phyloP scores from a whole-genome alignment of 345 rosid genomes.

The Toxicodendron radicans region DNA sequence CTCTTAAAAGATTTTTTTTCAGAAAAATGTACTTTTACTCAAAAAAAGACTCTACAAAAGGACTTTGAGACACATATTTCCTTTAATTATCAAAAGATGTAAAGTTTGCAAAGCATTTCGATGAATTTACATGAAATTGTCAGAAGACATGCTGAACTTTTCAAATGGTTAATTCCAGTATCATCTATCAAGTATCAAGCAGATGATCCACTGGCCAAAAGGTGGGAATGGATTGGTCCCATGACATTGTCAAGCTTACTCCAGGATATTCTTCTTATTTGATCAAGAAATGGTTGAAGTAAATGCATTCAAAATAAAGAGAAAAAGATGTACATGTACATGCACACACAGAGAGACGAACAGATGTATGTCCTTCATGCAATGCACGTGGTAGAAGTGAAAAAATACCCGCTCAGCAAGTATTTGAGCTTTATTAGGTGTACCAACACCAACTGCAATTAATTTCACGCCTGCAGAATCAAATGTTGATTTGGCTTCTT shows the following conservation, averaged over 20 bases:
- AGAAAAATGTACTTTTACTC: not conserved
- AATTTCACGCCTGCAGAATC: constrained; percentile 82
- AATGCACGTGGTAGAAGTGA: not conserved
- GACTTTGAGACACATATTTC: not conserved
- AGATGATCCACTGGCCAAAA: not conserved
- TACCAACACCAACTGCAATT: constrained; percentile 83
- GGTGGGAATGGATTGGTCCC: not conserved
- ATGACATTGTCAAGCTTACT: not conserved
- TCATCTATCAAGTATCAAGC: not conserved
- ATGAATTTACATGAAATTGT: not conserved
- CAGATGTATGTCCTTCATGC: not conserved
- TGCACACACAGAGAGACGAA: not conserved
- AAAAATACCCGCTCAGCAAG: constrained; percentile 59
- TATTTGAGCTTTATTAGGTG: constrained; percentile 72
- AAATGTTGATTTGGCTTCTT: constrained; percentile 62
- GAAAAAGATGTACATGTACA: not conserved
- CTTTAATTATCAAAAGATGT: too few species aligned
- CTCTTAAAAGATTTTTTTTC: not conserved
- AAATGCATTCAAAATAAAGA: too few species aligned
- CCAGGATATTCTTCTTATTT: not conserved
- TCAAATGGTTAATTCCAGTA: not conserved
- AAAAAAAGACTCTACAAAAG: not conserved
- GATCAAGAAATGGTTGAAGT: not conserved
- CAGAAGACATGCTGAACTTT: not conserved
- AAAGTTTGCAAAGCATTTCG: not conserved